Evolutionary conservation across 192 early-diverging fungal species (phyloP).

Genomic region (Entomortierella chlamydospora): DNA sequence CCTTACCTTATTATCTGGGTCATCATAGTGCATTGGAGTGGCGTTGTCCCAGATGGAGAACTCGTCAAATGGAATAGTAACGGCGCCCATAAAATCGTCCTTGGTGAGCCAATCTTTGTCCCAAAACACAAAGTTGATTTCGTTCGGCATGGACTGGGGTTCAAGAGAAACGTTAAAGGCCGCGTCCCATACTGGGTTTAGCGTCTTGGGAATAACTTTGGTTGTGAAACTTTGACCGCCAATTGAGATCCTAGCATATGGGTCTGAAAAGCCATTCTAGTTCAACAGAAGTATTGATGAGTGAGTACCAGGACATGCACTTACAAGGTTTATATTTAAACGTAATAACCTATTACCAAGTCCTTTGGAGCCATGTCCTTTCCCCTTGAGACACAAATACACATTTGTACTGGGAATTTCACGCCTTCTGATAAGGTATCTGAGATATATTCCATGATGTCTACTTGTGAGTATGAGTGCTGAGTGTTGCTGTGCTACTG

Average conservation of each 20-base stretch:
- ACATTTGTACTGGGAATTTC: slow-evolving; percentile 18
- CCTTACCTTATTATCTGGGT: slow-evolving; percentile 64
- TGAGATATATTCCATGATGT: neutral
- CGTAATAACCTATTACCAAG: too few relatives aligned
- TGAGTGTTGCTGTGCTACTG: too few relatives aligned
- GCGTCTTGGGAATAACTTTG: slow-evolving; percentile 65
- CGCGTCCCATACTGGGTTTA: slow-evolving; percentile 76
- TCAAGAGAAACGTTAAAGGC: slow-evolving; percentile 65
- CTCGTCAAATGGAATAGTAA: slow-evolving; percentile 68
- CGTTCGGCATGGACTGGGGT: slow-evolving; percentile 38
- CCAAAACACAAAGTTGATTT: slow-evolving; percentile 69
- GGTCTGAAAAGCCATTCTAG: slow-evolving; percentile 58
- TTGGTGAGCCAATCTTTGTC: slow-evolving; percentile 75
- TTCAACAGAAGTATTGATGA: too few relatives aligned
- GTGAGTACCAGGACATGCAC: too few relatives aligned
- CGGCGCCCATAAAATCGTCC: slow-evolving; percentile 74
- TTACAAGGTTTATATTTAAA: too few relatives aligned
- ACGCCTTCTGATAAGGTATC: neutral
- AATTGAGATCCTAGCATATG: slow-evolving; percentile 61
- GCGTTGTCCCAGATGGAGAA: slow-evolving; percentile 55
- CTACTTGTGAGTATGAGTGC: too few relatives aligned
- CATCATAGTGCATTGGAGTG: slow-evolving; percentile 58
- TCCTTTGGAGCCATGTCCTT: slow-evolving; percentile 34
- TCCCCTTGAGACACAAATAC: slow-evolving; percentile 33
- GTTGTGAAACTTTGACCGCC: slow-evolving; percentile 71